Base-by-base conservation (phyloP, 768 basidiomycete genomes). In the Russula olivacea region DNA sequence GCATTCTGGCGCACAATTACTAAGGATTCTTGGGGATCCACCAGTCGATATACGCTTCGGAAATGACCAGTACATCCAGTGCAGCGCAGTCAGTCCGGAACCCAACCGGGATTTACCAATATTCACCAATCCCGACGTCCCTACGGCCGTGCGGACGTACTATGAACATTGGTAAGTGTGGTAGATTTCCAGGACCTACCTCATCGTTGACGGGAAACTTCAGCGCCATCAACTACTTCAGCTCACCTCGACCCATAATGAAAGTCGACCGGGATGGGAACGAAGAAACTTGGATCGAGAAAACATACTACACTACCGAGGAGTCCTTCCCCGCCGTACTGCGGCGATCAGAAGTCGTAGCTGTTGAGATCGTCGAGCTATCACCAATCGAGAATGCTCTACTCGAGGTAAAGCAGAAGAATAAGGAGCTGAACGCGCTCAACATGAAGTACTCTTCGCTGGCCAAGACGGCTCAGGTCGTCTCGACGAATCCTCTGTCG, bases 251-350 rank as follows among this genome's bases (percentile, higher is more conserved):
- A 6, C 85, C 86, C 36, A 75, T 89, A 49, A 80, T 82, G 59
- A 91, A 86, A 71, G 71, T 77, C 10, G 81, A 79, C 57, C 78
- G 82, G 30, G 86, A 90, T 66, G 85, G 85, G 9, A 77, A 75
- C 32, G 87, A 90, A 71, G 89, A 91, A 72, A 73, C 81, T 1
- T 97, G 93, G 93, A 75, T 87, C 0, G 94, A 97, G 72, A 98
- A 96, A 77, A 92, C 89, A 0, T 86, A 83, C 69, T 88, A 84
- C 71, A 89, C 86, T 3, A 93, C 91, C 0, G 91, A 94, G 73
- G 89, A 93, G 68, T 80, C 84, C 4, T 94, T 95, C 76, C 96
- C 96, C 0, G 94, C 93, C 0, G 89, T 98, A 3, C 81, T 98
- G 41, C 85, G 90, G 36, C 84, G 96, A 25, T 93, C 92, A 1